Percentiles rank a stretch among this genome's conserved stretches.
These are phyloP conservation scores for Kregervanrija pseudodelftensis DNA, from an alignment of 805 yeast genomes.

Conservation along the genomic window DNA sequence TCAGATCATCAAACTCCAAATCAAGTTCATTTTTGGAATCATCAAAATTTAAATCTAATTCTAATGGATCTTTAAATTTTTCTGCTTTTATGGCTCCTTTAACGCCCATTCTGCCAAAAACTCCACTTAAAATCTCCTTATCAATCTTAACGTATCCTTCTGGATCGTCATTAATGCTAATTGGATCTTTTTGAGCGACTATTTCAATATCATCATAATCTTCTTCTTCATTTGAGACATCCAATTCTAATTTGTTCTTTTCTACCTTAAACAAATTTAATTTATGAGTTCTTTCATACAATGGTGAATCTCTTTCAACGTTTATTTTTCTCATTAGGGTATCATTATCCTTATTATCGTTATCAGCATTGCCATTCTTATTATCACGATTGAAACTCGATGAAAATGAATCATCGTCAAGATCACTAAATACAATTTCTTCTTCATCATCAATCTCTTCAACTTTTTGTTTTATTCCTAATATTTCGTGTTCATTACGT, in stretches of 20 bases:
- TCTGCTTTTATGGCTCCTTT: constrained; percentile 5
- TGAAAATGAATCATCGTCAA: background rate
- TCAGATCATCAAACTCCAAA: constrained; percentile 1
- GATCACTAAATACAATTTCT: constrained; percentile 4
- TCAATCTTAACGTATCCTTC: background rate
- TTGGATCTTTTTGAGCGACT: too few species aligned
- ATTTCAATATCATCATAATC: too few species aligned
- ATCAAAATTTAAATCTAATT: constrained; percentile 14
- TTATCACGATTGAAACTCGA: too few species aligned
- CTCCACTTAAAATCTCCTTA: background rate
- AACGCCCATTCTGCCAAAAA: background rate
- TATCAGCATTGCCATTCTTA: background rate
- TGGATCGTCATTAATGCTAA: too few species aligned
- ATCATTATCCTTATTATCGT: constrained; percentile 7
- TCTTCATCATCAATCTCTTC: background rate
- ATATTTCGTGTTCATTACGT: constrained; percentile 3
- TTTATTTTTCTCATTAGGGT: constrained; percentile 22
- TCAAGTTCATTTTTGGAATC: constrained; percentile 1
- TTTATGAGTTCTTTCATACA: constrained; percentile 14
- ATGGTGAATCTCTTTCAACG: constrained; percentile 27
- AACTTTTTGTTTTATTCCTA: background rate
- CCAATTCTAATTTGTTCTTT: constrained; percentile 1
- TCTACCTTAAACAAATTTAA: background rate
- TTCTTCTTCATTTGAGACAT: constrained; percentile 7
- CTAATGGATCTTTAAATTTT: constrained; percentile 18